Conservation (phyloP, 306 rosid species). For the Sophora flavescens region DNA sequence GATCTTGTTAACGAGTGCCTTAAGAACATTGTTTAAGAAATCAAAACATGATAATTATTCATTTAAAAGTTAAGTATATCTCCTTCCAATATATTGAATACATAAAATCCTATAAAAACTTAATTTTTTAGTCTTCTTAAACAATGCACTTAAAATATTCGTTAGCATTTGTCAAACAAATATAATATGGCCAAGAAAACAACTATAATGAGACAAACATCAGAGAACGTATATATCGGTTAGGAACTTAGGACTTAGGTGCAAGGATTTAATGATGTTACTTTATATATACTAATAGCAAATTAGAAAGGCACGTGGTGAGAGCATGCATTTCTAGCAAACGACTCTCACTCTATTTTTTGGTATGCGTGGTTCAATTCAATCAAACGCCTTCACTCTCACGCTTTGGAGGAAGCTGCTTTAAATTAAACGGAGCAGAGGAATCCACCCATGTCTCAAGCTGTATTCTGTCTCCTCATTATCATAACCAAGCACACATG, state of each 20-base stretch:
- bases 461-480: conserved; percentile 2
- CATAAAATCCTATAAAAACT: no score
- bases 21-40: no score
- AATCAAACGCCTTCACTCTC: not conserved
- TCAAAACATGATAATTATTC: no score
- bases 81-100: no score
- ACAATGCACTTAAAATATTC: no score
- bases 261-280: conserved; percentile 37
- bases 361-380: not conserved
- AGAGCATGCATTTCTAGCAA: conserved; percentile 37
- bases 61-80: no score
- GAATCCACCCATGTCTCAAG: conserved; percentile 33
- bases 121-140: no score
- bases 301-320: conserved; percentile 47
- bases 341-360: not conserved
- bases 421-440: conserved; percentile 15
- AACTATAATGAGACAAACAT: conserved; percentile 23
- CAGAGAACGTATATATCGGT: not conserved
- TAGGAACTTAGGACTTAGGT: no score
- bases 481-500: not conserved
- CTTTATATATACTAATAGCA: conserved; percentile 3
- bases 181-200: conserved; percentile 23
- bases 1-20: no score
- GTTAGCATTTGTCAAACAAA: no score
- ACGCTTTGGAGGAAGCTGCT: not conserved